Conservation (phyloP, 2,329 filamentous ascomycete species). For the Juglanconis sp. region DNA sequence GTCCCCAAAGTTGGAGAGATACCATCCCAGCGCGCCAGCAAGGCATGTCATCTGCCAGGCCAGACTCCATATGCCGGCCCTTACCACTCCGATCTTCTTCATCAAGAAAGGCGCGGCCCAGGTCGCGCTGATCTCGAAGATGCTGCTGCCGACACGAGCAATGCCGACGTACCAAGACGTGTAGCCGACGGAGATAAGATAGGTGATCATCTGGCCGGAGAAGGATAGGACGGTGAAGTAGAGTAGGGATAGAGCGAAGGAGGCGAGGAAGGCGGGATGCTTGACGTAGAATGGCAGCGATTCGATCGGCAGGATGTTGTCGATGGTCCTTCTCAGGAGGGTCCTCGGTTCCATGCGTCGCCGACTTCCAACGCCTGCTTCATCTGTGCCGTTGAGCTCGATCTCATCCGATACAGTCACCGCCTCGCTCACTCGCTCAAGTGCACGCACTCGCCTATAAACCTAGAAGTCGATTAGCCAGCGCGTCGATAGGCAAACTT, state of each 20-base stretch:
- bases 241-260: constrained; percentile 55
- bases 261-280: constrained; percentile 58
- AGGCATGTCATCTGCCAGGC: constrained; percentile 64
- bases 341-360: neutral
- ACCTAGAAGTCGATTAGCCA: constrained; percentile 16
- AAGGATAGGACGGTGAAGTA: constrained; percentile 62
- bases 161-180: constrained; percentile 50
- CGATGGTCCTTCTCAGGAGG: neutral
- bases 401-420: neutral
- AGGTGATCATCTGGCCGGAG: constrained; percentile 62
- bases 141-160: constrained; percentile 49
- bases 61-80: constrained; percentile 69
- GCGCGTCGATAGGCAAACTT: neutral
- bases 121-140: constrained; percentile 59
- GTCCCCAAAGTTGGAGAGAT: constrained; percentile 30
- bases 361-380: too few relatives aligned
- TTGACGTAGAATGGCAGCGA: constrained; percentile 43
- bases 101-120: constrained; percentile 57
- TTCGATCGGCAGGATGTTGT: constrained; percentile 23
- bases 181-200: constrained; percentile 53
- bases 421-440: constrained; percentile 11
- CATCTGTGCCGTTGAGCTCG: neutral
- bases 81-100: constrained; percentile 51
- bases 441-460: constrained; percentile 22
- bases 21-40: constrained; percentile 40